phyloP scores from a whole-genome alignment of 75 land plant genomes.

The Ceratopteris richardii region DNA sequence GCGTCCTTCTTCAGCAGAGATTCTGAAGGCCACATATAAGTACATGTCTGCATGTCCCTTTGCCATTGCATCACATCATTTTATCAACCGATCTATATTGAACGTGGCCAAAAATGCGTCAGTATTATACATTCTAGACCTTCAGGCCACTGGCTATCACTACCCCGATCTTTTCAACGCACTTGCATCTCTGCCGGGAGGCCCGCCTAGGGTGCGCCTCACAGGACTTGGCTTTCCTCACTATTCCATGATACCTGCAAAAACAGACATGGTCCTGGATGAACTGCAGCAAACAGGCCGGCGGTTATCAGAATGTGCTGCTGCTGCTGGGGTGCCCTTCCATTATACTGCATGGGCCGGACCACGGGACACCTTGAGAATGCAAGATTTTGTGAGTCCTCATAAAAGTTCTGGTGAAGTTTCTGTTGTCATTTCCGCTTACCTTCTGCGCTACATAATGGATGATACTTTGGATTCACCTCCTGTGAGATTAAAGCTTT shows the following conservation, averaged over 20 bases:
- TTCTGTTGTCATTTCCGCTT: constrained; percentile 51
- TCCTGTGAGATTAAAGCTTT: constrained; percentile 54
- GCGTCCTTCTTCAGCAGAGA: constrained; percentile 33
- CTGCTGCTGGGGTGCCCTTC: constrained; percentile 52
- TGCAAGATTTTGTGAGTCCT: too few species aligned
- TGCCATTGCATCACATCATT: constrained; percentile 40
- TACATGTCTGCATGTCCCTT: constrained; percentile 39
- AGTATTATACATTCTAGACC: constrained; percentile 56
- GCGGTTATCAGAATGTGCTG: constrained; percentile 40
- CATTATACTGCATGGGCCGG: constrained; percentile 47
- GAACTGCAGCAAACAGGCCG: constrained; percentile 66
- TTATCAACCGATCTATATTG: constrained; percentile 42
- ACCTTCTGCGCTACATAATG: constrained; percentile 37
- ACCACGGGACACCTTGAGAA: constrained; percentile 44
- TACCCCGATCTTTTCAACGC: constrained; percentile 64
- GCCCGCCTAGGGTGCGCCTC: constrained; percentile 69
- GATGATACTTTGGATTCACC: constrained; percentile 60
- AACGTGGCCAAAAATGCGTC: constrained; percentile 29
- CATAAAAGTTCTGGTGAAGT: constrained; percentile 46
- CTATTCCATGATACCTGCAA: constrained; percentile 64
- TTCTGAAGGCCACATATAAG: constrained; percentile 62
- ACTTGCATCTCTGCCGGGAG: constrained; percentile 43
- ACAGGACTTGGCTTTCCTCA: constrained; percentile 75
- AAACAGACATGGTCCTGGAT: too few species aligned
- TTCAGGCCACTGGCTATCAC: constrained; percentile 64